Percentiles rank a stretch among this genome's conserved stretches.
phyloP scores from a whole-genome alignment of 495 filamentous ascomycete species.

The Talaromyces nanjingensis region DNA sequence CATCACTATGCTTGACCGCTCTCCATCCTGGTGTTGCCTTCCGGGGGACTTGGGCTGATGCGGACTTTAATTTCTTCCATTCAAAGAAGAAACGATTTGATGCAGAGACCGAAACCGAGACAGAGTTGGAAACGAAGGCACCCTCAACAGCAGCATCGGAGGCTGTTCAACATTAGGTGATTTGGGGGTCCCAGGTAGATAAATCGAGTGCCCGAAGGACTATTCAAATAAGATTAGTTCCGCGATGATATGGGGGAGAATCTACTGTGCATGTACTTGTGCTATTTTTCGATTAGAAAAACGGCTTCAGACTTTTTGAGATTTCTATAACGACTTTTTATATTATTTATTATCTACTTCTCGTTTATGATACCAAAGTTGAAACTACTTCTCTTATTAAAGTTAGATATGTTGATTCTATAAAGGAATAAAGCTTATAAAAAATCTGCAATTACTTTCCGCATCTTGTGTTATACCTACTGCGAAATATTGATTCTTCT shows the following conservation, averaged over 20 bases:
- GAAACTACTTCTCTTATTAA: neutral
- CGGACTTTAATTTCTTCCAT: neutral
- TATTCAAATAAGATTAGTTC: neutral
- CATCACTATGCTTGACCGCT: constrained; percentile 47
- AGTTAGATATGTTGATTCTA: neutral
- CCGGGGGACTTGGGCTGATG: neutral
- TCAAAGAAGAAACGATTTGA: neutral
- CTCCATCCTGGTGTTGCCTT: constrained; percentile 44
- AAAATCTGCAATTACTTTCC: neutral
- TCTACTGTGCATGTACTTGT: neutral
- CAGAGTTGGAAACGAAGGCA: neutral
- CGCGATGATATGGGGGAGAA: neutral
- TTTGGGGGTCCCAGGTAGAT: neutral
- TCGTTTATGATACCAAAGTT: neutral
- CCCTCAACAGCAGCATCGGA: neutral
- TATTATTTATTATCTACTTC: neutral
- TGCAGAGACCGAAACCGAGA: neutral
- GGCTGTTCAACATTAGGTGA: neutral
- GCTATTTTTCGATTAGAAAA: neutral
- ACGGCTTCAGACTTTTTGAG: neutral
- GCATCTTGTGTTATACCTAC: neutral
- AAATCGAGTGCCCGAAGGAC: neutral
- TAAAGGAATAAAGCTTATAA: neutral
- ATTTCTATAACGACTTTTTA: neutral
- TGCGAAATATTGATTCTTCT: neutral